Evolutionary conservation across 371 early-diverging fungal species (phyloP), one percentile per base, ranked within the genome.

Genomic region (Mortierella sp.): DNA sequence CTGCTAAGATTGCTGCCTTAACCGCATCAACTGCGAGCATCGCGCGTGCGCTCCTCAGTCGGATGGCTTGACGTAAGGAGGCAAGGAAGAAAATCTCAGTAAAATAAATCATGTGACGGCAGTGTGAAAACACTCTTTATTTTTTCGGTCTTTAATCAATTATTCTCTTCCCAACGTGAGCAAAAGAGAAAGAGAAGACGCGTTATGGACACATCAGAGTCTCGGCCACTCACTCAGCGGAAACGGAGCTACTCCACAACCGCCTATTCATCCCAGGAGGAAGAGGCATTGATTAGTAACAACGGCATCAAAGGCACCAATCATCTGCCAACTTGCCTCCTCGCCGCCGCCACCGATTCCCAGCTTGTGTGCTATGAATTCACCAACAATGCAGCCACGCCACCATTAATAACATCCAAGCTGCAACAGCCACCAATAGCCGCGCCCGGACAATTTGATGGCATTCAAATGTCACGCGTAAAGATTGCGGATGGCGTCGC

Each of bases 241-340:
- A 76, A 76, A 44, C 59, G 78, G 31, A 76, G 78, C 34, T 64
- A 69, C 50, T 76, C 78, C 3, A 76, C 64, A 6, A 76, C 78
- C 1, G 78, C 78, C 17, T 70, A 64, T 56, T 61, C 70, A 19
- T 68, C 75, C 0, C 64, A 55, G 8, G 75, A 67, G 24, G 68
- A 73, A 23, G 68, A 73, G 23, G 28, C 64, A 5, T 43, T 46
- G 7, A 42, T 43, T 0, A 26, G 8, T 1, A 51, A 21, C 54
- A 39, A 46, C 46, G 28, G n/a, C 15, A 11, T 12, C 57, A 19
- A 27, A 24, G 2, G 31, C 61, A 17, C 32, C 51, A 14, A 23
- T n/a, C n/a, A n/a, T n/a, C n/a, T 27, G 17, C 57, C 70, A 24
- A 50, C 57, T 15, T 60, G 66, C 41, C 58, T 64, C 0, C 53